Evolutionary conservation across 108 stramenopile genomes (phyloP).

Genomic region (Skeletonema marinoi): DNA sequence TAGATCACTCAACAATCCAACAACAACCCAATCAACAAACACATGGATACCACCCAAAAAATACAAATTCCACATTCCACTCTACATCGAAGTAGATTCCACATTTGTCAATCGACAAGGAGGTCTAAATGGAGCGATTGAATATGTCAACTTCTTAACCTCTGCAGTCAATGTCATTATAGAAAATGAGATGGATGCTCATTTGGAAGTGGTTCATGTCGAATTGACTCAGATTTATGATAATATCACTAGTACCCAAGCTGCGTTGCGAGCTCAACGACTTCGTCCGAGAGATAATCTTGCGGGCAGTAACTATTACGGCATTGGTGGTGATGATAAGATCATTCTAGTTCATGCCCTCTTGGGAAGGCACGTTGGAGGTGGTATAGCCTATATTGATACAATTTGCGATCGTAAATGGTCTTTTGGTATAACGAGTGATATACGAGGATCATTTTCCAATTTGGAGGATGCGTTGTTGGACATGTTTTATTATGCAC

Average conservation of each 20-base stretch:
- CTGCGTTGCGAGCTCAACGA: constrained; percentile 20
- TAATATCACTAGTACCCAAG: constrained; percentile 13
- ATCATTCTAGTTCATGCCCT: constrained; percentile 30
- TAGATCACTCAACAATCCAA: not conserved
- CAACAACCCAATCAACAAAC: constrained; percentile 1
- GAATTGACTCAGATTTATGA: constrained; percentile 30
- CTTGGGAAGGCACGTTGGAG: constrained; percentile 33
- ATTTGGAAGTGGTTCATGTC: constrained; percentile 32
- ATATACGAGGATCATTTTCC: constrained; percentile 23
- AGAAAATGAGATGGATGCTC: constrained; percentile 44
- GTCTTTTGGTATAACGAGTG: constrained; percentile 35
- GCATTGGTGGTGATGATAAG: not conserved
- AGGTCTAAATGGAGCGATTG: constrained; percentile 8
- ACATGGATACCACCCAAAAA: constrained; percentile 29
- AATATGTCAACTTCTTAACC: constrained; percentile 41
- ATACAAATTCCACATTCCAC: constrained; percentile 26
- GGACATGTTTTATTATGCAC: constrained; percentile 35
- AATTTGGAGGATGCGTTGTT: constrained; percentile 18
- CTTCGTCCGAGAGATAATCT: not conserved
- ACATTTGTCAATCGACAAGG: constrained; percentile 34
- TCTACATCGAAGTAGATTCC: constrained; percentile 29
- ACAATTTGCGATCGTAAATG: constrained; percentile 29
- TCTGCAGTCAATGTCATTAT: constrained; percentile 29
- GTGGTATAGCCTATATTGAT: constrained; percentile 44
- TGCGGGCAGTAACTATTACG: not conserved